Evolutionary conservation across 2,329 filamentous ascomycete species (phyloP), one percentile per base, ranked within the genome.

Genomic region (Calycina herbarum): DNA sequence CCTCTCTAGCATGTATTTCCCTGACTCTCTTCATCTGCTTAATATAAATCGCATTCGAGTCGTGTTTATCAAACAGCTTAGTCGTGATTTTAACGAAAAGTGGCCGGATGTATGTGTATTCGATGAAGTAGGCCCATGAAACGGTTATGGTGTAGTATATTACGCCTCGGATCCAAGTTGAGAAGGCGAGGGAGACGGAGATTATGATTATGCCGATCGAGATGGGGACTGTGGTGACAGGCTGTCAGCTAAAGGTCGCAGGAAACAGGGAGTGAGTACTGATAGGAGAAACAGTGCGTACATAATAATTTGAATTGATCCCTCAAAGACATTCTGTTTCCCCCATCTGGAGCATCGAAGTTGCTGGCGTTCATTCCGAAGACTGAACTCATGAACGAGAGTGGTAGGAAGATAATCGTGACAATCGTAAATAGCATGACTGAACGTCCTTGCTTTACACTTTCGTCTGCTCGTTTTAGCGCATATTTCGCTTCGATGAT

Each of bases 401-500:
- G 63, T 11, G 68, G 68, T 0, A 68, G 42, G 61, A 68, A 70
- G 20, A 70, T 67, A 10, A 69, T 69, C 3, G 69, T 70, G 11
- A 69, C 61, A 24, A 70, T 70, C n/a, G 68, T 70, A 10, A 70
- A 69, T 2, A 69, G 42, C 68, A 70, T 69, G 45, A 70, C 64
- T 1, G 67, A 67, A 20, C 67, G 54, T 8, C 80, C 79, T 65
- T 83, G 80, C 5, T 73, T 76, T 2, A 79, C 75, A 0, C 75
- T 78, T 57, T 81, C 77, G 0, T 79, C 75, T 0, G 75, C 77
- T 38, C 80, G 78, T 42, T 75, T 77, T 10, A 79, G 72, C 0
- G 80, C 74, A 29, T 78, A 75, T 73, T 77, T 78, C 0, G 80
- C 80, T 65, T 82, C 78, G 3, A 82, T 74, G 0, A 82, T 77